These are phyloP conservation scores for Metschnikowia hibisci DNA, from an alignment of 805 yeast genomes.

Conservation along the genomic window DNA sequence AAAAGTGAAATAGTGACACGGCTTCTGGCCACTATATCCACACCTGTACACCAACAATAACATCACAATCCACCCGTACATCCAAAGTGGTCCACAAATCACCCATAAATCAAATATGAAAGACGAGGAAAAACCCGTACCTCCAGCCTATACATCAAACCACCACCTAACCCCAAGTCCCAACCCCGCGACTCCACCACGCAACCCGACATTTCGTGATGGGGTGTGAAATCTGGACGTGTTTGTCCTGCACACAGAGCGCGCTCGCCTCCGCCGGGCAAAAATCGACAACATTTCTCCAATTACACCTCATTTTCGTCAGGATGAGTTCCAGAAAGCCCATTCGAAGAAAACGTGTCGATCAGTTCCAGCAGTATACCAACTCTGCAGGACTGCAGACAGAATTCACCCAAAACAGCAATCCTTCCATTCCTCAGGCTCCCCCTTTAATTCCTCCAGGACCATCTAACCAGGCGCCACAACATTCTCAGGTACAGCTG, in stretches of 20 bases:
- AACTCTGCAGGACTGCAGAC: slow-evolving; percentile 3
- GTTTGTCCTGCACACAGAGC: slow-evolving; percentile 9
- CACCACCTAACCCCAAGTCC: background rate
- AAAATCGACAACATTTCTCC: slow-evolving; percentile 3
- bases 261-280: slow-evolving; percentile 5
- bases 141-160: no score
- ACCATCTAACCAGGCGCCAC: no score
- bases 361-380: slow-evolving; percentile 16
- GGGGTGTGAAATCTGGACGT: background rate
- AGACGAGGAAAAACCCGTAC: no score
- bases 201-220: no score
- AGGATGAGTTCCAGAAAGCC: slow-evolving; percentile 13
- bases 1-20: no score
- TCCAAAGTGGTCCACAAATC: no score
- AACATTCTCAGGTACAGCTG: no score
- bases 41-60: background rate
- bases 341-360: slow-evolving; percentile 13
- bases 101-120: no score
- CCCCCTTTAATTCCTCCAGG: background rate
- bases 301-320: slow-evolving; percentile 1
- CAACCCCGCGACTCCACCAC: no score
- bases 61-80: background rate
- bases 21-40: no score
- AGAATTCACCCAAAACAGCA: background rate
- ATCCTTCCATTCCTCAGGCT: background rate